These are phyloP conservation scores for Dichotomopilus funicola DNA, from an alignment of 2,329 filamentous ascomycete genomes.

Conservation along the genomic window DNA sequence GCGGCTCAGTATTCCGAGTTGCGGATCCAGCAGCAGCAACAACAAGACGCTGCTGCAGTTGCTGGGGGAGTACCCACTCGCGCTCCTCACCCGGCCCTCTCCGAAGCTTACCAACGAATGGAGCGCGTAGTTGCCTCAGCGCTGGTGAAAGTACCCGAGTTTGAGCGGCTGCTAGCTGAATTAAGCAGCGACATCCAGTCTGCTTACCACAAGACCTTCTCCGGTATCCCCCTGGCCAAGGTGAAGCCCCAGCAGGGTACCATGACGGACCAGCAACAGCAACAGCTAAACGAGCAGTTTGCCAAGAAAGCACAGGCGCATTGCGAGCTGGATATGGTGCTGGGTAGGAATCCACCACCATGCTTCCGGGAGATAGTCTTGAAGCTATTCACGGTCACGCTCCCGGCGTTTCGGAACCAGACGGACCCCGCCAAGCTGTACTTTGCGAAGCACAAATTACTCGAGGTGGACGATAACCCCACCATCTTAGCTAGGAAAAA, in stretches of 20 bases:
- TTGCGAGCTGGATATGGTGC: slow-evolving; percentile 47
- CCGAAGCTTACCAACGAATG: slow-evolving; percentile 50
- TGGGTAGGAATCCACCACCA: slow-evolving; percentile 41
- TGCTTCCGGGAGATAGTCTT: slow-evolving; percentile 53
- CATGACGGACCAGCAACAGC: slow-evolving; percentile 27
- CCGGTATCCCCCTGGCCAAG: slow-evolving; percentile 37
- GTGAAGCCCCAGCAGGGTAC: slow-evolving; percentile 33
- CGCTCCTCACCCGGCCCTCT: slow-evolving; percentile 44
- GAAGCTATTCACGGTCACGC: slow-evolving; percentile 54
- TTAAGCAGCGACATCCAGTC: slow-evolving; percentile 45
- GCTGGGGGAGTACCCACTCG: slow-evolving; percentile 31
- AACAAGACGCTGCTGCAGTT: slow-evolving; percentile 25
- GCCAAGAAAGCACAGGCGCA: slow-evolving; percentile 42
- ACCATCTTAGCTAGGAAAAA: slow-evolving; percentile 38
- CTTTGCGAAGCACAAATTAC: slow-evolving; percentile 63
- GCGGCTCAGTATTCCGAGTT: slow-evolving; percentile 46
- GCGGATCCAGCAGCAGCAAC: slow-evolving; percentile 26
- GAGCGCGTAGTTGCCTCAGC: slow-evolving; percentile 43
- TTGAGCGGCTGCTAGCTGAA: slow-evolving; percentile 53
- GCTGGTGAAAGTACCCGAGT: slow-evolving; percentile 53
- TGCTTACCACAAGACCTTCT: slow-evolving; percentile 42
- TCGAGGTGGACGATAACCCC: slow-evolving; percentile 57
- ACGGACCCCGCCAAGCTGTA: slow-evolving; percentile 63
- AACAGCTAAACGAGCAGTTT: slow-evolving; percentile 35
- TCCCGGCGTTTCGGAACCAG: slow-evolving; percentile 51